A percentile compares a stretch with the other conserved stretches of the same genome.
These are phyloP conservation scores for Xanthoparmelia taractica DNA, from an alignment of 495 filamentous ascomycete genomes.

Conservation along the genomic window DNA sequence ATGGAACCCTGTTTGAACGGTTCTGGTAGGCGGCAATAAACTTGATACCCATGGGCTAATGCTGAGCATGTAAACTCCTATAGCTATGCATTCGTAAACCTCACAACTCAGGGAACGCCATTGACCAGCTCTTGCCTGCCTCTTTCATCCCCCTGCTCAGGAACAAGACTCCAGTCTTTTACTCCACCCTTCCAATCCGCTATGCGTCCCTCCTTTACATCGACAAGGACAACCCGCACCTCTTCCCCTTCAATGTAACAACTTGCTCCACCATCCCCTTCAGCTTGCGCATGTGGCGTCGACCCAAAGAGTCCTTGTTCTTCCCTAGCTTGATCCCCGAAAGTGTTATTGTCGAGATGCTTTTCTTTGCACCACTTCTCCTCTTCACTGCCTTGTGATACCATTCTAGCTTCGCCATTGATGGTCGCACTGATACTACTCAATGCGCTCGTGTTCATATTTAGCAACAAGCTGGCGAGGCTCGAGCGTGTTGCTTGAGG, in stretches of 20 bases:
- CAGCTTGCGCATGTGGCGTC: conserved; percentile 33
- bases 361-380: conserved; percentile 70
- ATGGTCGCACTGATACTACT: conserved; percentile 91
- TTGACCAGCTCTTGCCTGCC: conserved; percentile 33
- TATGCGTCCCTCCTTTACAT: conserved; percentile 64
- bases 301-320: conserved; percentile 42
- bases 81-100: conserved; percentile 10
- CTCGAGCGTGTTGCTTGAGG: conserved; percentile 58
- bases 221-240: conserved; percentile 66
- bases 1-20: not conserved
- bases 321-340: conserved; percentile 45
- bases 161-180: conserved; percentile 59
- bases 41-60: not conserved
- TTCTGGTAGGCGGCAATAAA: not conserved
- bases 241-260: conserved; percentile 63
- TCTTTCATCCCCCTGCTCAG: conserved; percentile 29
- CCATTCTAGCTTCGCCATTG: conserved; percentile 69
- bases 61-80: conserved; percentile 1
- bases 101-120: conserved; percentile 27
- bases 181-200: conserved; percentile 77
- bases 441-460: conserved; percentile 80
- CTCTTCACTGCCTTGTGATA: conserved; percentile 64
- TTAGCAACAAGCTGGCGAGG: conserved; percentile 73
- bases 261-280: conserved; percentile 44
- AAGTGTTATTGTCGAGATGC: conserved; percentile 90